Base-by-base conservation (phyloP, 805 yeast genomes). In the Spathaspora hagerdaliae region DNA sequence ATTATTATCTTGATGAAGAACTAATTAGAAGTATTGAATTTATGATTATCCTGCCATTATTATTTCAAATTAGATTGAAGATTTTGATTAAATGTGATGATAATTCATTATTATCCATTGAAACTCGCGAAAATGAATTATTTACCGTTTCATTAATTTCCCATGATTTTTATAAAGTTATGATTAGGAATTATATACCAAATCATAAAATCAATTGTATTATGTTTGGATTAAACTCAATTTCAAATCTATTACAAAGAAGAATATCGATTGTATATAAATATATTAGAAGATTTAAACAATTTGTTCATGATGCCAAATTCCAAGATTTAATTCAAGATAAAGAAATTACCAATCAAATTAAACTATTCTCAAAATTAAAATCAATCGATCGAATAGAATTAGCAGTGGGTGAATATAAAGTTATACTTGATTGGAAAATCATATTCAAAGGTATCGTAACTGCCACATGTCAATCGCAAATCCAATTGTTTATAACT, bases 171-270 rank as follows among this genome's bases (percentile, higher is more conserved):
- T 35, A 51, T 12, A 39, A 43, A 15, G 54, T 51, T 3, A 38
- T 69, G n/a, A 31, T 35, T 3, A 39, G 42, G 6, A 56, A 61
- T 44, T 69, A 64, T 46, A 35, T 64, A 11, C 64, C 60, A 6
- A 48, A 53, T 27, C 36, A 43, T 14, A 63, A 65, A 41, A 48
- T 70, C 31, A 62, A 62, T 45, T 51, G 60, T 41, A 43, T 69
- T 1, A 52, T 70, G 53, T 63, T 56, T 48, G 59, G 67, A 7
- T 55, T 67, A 39, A 61, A 65, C 41, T 57, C 68, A 5, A 51
- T 71, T n/a, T 56, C 74, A 1, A 49, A 42, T 5, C 40, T 57
- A 13, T 50, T 61, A 14, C 57, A 58, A 41, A 39, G 47, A 27
- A 49, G 71, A 31, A 53, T 62, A 1, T 48, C 57, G 2, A 43